Evolutionary conservation across 768 basidiomycete species (phyloP).

Genomic region (Tephrocybe sp.): DNA sequence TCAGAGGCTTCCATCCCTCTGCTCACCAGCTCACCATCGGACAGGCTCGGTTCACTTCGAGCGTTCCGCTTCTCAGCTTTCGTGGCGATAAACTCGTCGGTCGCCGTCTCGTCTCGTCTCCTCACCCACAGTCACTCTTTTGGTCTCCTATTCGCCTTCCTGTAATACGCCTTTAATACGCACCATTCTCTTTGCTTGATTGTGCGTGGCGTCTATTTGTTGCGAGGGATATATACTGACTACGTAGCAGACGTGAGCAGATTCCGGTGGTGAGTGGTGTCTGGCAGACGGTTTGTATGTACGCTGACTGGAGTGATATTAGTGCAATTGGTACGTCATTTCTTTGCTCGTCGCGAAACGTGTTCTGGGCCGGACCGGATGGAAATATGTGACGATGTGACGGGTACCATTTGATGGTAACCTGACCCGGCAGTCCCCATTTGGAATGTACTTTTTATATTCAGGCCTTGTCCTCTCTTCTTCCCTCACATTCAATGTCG

Average conservation of each 20-base stretch:
- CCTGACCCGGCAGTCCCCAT: slow-evolving; percentile 22
- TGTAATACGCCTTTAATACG: slow-evolving; percentile 32
- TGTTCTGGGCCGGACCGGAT: too few species aligned
- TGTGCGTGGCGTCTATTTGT: slow-evolving; percentile 12
- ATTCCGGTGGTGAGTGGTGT: too few species aligned
- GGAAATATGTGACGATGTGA: slow-evolving; percentile 17
- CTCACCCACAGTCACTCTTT: slow-evolving; percentile 54
- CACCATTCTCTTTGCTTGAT: slow-evolving; percentile 18
- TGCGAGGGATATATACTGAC: neutral
- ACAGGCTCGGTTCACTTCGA: slow-evolving; percentile 58
- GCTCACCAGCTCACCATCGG: slow-evolving; percentile 31
- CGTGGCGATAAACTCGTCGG: slow-evolving; percentile 16
- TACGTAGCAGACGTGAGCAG: neutral
- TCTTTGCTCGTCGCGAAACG: slow-evolving; percentile 39
- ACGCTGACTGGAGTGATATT: too few species aligned
- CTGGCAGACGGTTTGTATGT: too few species aligned
- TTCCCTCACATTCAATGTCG: slow-evolving; percentile 23
- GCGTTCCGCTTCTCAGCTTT: slow-evolving; percentile 33
- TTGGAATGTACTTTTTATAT: slow-evolving; percentile 21
- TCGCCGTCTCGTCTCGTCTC: slow-evolving; percentile 37
- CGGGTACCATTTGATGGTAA: slow-evolving; percentile 19
- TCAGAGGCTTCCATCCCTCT: slow-evolving; percentile 32
- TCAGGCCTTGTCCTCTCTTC: slow-evolving; percentile 22
- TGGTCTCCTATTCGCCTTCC: slow-evolving; percentile 31
- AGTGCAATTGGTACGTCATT: too few species aligned